phyloP scores from a whole-genome alignment of 768 basidiomycete genomes.

The Suillus subaureus region DNA sequence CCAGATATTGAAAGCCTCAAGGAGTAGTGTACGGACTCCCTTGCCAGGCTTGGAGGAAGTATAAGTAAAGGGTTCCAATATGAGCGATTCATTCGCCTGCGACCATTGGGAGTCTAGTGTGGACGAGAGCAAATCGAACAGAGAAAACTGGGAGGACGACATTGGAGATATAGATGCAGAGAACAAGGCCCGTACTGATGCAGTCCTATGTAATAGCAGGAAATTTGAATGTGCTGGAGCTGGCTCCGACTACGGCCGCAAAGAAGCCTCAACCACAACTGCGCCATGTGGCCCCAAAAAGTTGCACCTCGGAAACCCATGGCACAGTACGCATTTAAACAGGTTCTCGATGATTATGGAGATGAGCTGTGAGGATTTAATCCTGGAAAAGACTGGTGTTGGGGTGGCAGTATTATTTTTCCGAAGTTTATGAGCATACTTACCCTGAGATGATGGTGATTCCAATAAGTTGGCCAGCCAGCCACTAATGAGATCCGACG shows the following conservation, averaged over 20 bases:
- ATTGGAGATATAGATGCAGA: not conserved
- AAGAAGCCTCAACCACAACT: not conserved
- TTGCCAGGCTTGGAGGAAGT: conserved; percentile 86
- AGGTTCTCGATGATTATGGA: not conserved
- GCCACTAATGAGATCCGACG: not conserved
- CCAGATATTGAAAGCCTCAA: conserved; percentile 94
- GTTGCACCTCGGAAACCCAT: not conserved
- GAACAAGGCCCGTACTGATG: too few species aligned
- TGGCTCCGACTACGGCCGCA: not conserved
- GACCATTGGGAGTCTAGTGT: conserved; percentile 20
- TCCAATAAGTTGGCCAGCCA: not conserved
- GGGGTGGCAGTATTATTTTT: not conserved
- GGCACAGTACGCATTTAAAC: not conserved
- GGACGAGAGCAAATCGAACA: not conserved
- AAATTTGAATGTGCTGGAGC: not conserved
- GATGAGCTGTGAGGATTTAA: not conserved
- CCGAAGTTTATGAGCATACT: not conserved
- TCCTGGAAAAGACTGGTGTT: not conserved
- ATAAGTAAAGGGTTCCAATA: conserved; percentile 90
- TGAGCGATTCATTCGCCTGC: conserved; percentile 37
- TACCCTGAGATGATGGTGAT: not conserved
- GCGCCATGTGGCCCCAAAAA: not conserved
- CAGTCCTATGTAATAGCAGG: not conserved
- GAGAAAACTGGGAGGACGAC: not conserved
- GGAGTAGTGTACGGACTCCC: conserved; percentile 84